Conservation (phyloP, 2,329 filamentous ascomycete genomes). For the Aureobasidium sp. region DNA sequence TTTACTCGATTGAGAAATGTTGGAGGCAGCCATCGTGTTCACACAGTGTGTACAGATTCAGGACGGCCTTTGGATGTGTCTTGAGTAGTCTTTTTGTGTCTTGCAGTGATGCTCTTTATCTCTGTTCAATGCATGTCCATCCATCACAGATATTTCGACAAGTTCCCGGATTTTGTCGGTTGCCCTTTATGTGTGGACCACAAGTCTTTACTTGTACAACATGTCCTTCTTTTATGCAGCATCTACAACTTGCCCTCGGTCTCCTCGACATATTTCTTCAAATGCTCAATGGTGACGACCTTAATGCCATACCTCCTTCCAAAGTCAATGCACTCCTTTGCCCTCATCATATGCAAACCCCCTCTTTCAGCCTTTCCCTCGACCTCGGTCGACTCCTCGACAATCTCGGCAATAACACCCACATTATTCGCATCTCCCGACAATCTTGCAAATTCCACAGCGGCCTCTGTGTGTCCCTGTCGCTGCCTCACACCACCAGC, state of each 20-base stretch:
- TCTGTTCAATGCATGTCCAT: too few relatives aligned
- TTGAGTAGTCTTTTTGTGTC: neutral
- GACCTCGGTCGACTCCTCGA: conserved; percentile 72
- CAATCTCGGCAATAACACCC: conserved; percentile 82
- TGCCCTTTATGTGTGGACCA: neutral
- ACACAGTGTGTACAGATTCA: too few relatives aligned
- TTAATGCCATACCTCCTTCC: conserved; percentile 80
- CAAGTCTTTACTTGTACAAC: neutral
- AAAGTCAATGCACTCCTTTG: conserved; percentile 81
- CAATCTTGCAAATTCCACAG: conserved; percentile 78
- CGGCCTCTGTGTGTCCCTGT: conserved; percentile 86
- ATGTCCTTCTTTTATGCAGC: neutral
- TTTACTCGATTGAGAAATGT: too few relatives aligned
- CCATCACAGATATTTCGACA: too few relatives aligned
- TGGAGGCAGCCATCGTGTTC: too few relatives aligned
- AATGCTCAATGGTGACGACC: conserved; percentile 89
- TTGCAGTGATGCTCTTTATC: neutral
- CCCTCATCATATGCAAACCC: conserved; percentile 77
- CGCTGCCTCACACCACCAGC: conserved; percentile 73
- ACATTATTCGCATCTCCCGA: conserved; percentile 56
- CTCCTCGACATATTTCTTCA: conserved; percentile 71
- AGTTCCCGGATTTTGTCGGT: neutral
- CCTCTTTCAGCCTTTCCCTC: conserved; percentile 55
- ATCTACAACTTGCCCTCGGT: conserved; percentile 46
- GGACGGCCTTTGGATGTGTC: too few relatives aligned